Evolutionary conservation across 257 asterid species (phyloP).

Genomic region (Perilla frutescens): DNA sequence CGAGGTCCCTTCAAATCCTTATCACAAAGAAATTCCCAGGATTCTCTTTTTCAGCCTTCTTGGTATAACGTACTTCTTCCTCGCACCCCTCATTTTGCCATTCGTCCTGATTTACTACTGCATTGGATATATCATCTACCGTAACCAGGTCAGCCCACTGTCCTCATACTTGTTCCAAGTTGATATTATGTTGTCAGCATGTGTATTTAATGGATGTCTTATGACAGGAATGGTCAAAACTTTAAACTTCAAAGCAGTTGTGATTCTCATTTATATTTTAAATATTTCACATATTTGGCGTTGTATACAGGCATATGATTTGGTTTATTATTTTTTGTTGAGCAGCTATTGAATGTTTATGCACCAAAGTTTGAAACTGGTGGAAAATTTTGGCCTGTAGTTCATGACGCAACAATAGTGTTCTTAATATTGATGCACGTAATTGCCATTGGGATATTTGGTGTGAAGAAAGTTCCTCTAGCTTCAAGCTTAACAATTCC

Average conservation of each 20-base stretch:
- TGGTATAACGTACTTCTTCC: slow-evolving; percentile 90
- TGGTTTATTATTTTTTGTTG: slow-evolving; percentile 30
- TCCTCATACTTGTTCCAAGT: slow-evolving; percentile 24
- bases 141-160: slow-evolving; percentile 75
- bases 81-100: slow-evolving; percentile 90
- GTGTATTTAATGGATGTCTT: slow-evolving; percentile 13
- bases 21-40: slow-evolving; percentile 86
- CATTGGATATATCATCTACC: slow-evolving; percentile 85
- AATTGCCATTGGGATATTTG: slow-evolving; percentile 91
- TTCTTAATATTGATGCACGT: slow-evolving; percentile 88
- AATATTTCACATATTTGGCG: neutral
- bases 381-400: slow-evolving; percentile 96
- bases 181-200: slow-evolving; percentile 14
- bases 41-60: slow-evolving; percentile 85
- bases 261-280: neutral
- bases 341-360: slow-evolving; percentile 81
- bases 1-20: slow-evolving; percentile 79
- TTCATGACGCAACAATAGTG: slow-evolving; percentile 82
- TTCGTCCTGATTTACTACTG: slow-evolving; percentile 83
- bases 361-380: slow-evolving; percentile 82
- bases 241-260: neutral
- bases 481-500: slow-evolving; percentile 86
- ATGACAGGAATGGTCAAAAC: neutral
- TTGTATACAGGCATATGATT: slow-evolving; percentile 18
- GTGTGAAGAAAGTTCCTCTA: slow-evolving; percentile 77